Conservation (phyloP, 345 rosid genomes). For the Dipteronia sinensis region DNA sequence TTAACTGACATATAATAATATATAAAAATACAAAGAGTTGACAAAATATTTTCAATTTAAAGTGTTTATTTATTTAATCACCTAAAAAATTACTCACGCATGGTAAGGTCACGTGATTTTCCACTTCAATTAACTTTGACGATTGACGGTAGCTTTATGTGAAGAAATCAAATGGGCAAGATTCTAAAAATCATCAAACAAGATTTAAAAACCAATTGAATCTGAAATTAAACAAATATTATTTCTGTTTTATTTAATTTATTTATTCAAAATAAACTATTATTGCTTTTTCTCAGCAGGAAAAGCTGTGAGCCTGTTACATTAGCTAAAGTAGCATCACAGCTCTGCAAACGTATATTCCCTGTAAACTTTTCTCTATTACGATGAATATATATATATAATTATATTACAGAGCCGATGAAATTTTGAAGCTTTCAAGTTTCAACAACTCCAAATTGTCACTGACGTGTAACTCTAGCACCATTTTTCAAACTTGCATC, state of each 20-base stretch:
- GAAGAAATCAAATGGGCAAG: conserved; percentile 4
- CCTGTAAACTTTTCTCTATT: conserved; percentile 52
- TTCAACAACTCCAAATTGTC: neutral
- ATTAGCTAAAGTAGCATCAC: conserved; percentile 29
- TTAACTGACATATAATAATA: neutral
- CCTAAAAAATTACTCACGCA: neutral
- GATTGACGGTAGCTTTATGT: neutral
- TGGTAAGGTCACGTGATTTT: conserved; percentile 8
- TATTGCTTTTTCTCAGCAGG: conserved; percentile 14
- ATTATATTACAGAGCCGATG: neutral
- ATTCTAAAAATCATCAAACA: neutral
- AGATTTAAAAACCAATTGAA: neutral
- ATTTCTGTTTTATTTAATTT: no score
- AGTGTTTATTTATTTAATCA: neutral
- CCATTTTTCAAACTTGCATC: no score
- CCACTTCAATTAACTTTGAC: neutral
- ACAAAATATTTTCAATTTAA: neutral
- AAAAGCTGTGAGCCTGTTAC: conserved; percentile 30
- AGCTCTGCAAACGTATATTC: conserved; percentile 66
- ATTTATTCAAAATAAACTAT: neutral
- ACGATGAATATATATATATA: conserved; percentile 42
- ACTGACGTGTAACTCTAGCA: no score
- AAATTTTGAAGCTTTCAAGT: no score
- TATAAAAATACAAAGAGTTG: neutral
- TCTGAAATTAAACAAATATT: neutral